Conservation (phyloP, 1,139 yeast species). For the Blastobotrys proliferans region DNA sequence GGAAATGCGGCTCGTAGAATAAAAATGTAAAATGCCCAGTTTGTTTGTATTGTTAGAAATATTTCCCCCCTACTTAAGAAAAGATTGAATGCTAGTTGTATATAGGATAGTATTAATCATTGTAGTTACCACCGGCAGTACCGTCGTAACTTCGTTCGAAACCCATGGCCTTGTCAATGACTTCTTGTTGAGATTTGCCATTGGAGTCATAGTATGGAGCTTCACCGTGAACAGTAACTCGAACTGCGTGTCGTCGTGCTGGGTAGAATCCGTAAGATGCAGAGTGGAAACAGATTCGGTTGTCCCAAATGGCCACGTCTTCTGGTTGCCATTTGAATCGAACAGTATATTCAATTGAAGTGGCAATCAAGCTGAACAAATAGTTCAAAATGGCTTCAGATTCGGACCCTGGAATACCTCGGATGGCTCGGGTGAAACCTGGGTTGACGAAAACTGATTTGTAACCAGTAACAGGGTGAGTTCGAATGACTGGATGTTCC, state of each 20-base stretch:
- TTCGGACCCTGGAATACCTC: conserved; percentile 63
- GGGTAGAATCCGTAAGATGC: conserved; percentile 44
- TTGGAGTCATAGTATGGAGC: conserved; percentile 27
- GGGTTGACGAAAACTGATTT: conserved; percentile 57
- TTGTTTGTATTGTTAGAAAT: too few relatives aligned
- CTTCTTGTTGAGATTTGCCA: conserved; percentile 30
- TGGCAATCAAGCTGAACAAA: conserved; percentile 50
- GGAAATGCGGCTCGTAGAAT: too few relatives aligned
- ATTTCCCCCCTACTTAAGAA: too few relatives aligned
- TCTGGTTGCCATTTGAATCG: conserved; percentile 56
- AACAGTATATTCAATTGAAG: conserved; percentile 50
- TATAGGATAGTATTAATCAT: conserved; percentile 24
- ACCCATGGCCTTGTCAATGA: conserved; percentile 23
- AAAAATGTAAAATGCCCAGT: too few relatives aligned
- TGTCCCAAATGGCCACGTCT: conserved; percentile 72
- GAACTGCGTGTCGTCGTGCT: conserved; percentile 58
- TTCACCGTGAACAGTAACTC: conserved; percentile 64
- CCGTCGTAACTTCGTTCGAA: conserved; percentile 26
- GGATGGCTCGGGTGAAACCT: conserved; percentile 58
- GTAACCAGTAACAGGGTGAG: conserved; percentile 63
- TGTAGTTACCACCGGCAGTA: conserved; percentile 29
- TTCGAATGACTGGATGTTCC: conserved; percentile 63
- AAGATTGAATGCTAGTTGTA: too few relatives aligned
- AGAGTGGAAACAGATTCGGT: conserved; percentile 59
- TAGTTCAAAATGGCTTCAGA: conserved; percentile 52